phyloP scores from a whole-genome alignment of 2,329 filamentous ascomycete genomes.

The Alternaria arbusti region DNA sequence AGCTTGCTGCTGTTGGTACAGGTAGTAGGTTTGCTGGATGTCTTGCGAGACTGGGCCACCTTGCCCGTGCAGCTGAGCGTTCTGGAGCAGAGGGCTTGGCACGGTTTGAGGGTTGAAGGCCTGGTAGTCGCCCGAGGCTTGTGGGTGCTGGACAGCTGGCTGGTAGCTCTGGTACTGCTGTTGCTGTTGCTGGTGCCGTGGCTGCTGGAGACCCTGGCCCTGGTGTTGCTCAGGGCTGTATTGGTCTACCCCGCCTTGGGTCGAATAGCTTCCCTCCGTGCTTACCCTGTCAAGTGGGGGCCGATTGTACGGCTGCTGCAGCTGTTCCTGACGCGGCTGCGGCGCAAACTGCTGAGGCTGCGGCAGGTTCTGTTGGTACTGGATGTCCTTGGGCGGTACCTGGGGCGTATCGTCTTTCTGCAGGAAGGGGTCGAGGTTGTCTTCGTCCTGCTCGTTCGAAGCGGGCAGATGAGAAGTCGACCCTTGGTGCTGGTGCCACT shows the following conservation, averaged over 20 bases:
- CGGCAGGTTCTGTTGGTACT: slow-evolving; percentile 35
- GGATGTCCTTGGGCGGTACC: slow-evolving; percentile 46
- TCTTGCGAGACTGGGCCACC: slow-evolving; percentile 31
- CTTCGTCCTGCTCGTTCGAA: slow-evolving; percentile 48
- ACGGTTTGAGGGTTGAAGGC: slow-evolving; percentile 40
- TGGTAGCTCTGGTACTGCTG: slow-evolving; percentile 42
- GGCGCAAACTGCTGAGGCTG: slow-evolving; percentile 33
- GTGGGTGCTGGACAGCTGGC: slow-evolving; percentile 29
- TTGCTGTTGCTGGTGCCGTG: slow-evolving; percentile 33
- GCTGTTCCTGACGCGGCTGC: slow-evolving; percentile 40
- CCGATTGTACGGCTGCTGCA: slow-evolving; percentile 42
- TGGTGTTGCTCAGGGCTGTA: slow-evolving; percentile 49
- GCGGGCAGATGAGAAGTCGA: slow-evolving; percentile 44
- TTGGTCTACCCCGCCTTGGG: slow-evolving; percentile 48
- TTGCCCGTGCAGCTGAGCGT: slow-evolving; percentile 39
- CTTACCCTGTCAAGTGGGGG: slow-evolving; percentile 48
- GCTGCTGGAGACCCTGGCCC: slow-evolving; percentile 29
- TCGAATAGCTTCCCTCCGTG: slow-evolving; percentile 48
- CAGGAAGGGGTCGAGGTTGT: slow-evolving; percentile 47
- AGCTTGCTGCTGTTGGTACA: slow-evolving; percentile 26
- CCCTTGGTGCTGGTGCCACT: slow-evolving; percentile 35
- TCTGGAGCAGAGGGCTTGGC: slow-evolving; percentile 37
- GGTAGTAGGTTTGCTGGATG: slow-evolving; percentile 32
- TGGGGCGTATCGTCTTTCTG: slow-evolving; percentile 43
- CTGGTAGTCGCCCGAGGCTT: slow-evolving; percentile 38